Base-by-base conservation (phyloP, 768 basidiomycete genomes). In the Suillus hirtellus region DNA sequence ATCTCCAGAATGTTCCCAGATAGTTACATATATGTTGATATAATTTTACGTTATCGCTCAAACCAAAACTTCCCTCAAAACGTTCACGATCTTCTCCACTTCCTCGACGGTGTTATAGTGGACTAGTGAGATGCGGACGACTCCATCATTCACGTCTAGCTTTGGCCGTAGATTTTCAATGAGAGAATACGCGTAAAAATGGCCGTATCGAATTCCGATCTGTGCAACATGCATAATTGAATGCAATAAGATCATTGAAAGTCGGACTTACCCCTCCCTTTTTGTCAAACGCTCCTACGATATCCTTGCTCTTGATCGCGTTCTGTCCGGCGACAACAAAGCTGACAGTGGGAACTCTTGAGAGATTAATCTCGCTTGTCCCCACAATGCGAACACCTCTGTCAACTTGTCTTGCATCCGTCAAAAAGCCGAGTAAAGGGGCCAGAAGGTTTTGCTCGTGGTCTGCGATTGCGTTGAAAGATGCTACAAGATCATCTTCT, bases 101-200 rank as follows among this genome's bases (percentile, higher is more conserved):
- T 93, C 89, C 63, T 86, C 82, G 3, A 88, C 77, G 0, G 91
- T 92, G 69, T 92, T 92, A 68, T 92, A 91, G 67, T 93, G 92
- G 27, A 91, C 89, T 34, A 93, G 72, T 2, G 89, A 91, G 61
- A 92, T 85, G 4, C 92, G 83, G 24, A 92, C 87, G 3, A 90
- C 86, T 0, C 86, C 89, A 63, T 92, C 89, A 0, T 81, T 78
- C 1, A 79, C 71, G 67, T 89, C 84, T 52, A 89, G 64, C 64
- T 84, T 84, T 9, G 89, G 89, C 19, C 71, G 72, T 10, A 89
- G 75, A 34, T 76, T 74, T 8, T 81, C 77, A 11, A 89, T 74
- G 17, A 91, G 76, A 0, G 84, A 85, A 69, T 88, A 89, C 3
- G 91, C 89, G 69, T 92, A 92, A 70, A 89, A 92, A 70, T 93